Evolutionary conservation across 2,329 filamentous ascomycete species (phyloP), one percentile per base, ranked within the genome.

Genomic region (Aphanoascus verrucosus): DNA sequence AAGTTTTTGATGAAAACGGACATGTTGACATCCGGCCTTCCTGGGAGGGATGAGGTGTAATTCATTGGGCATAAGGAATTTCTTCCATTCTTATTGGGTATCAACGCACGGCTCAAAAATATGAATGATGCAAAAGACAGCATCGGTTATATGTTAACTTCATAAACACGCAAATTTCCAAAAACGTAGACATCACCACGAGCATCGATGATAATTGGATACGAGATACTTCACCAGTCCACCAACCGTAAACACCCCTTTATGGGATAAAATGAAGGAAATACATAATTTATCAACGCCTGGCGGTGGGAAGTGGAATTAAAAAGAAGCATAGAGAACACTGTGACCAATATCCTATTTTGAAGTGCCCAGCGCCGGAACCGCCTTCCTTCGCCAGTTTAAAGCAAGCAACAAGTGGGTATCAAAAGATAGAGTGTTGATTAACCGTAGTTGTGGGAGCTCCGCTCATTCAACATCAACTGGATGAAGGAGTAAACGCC

Each of bases 1-100:
- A 85, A 62, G 74, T 78, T 20, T 63, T 81, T 42, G 73, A 77
- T 58, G 73, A 74, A 7, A 74, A 81, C 61, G 80, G 78, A 1
- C 67, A 73, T 59, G 70, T 81, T 43, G 70, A 73, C 44, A 62
- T 78, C 20, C 73, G 71, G 56, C 71, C 76, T 32, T 66, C 72
- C 14, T 81, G 77, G 77, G 69, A 64, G 53, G 41, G 34, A n/a
- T 28, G 23, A 28, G 38, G 38, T 15, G n/a, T 38, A 37, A 9
- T 15, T 38, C 12, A 19, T 5, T 32, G 3, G 7, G 23, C 34
- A 12, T 14, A 9, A 7, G 11, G 6, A 19, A 6, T 15, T 35
- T 43, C 23, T 11, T 43, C 11, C 6, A 6, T 43, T 43, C 14
- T 19, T 28, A 28, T 28, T 28, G 23, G 23, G 23, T 28, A 28